Base-by-base conservation (phyloP, 2,329 filamentous ascomycete species). In the Clonostachys byssicola region DNA sequence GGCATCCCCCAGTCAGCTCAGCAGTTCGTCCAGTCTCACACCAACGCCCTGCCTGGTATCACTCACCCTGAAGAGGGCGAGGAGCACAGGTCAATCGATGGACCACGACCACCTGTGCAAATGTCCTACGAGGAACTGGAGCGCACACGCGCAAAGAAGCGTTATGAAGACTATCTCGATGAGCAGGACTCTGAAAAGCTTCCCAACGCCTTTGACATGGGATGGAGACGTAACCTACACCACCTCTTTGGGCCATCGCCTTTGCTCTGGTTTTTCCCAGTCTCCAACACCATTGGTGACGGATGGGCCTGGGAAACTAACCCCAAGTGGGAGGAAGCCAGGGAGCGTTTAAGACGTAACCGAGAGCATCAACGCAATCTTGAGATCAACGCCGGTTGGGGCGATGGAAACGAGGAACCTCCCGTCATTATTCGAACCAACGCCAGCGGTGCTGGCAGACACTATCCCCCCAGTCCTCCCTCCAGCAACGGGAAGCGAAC, bases 241-340 rank as follows among this genome's bases (percentile, higher is more conserved):
- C 89, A 96, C 62, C 77, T 99, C 3, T 90, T 99, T 54, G 94
- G 94, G 0, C 80, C 81, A 1, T 80, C 73, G 1, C 84, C 83
- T 2, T 66, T 80, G 23, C 72, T 94, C 9, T 97, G 94, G 92
- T 70, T 76, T 30, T 51, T 97, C 2, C 94, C 94, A 0, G 71
- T 97, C 42, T 83, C 80, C 64, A 97, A 88, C 60, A 95, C 91
- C 3, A 88, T 83, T 0, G 92, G 92, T 34, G 89, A 99, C 63
- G 94, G 94, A 18, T 99, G 92, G 92, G 78, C 76, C 41, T 99
- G 94, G 94, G 91, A 96, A 58, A 80, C 92, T 1, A 95, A 84
- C 59, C 77, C 81, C 1, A 82, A 81, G 54, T 99, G 94, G 88
- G 52, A 88, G 4, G 82, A 85, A 35, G 87, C 85, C 5, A 75